Base-by-base conservation (phyloP, 352 stramenopile genomes). In the Globisporangium viniferum region DNA sequence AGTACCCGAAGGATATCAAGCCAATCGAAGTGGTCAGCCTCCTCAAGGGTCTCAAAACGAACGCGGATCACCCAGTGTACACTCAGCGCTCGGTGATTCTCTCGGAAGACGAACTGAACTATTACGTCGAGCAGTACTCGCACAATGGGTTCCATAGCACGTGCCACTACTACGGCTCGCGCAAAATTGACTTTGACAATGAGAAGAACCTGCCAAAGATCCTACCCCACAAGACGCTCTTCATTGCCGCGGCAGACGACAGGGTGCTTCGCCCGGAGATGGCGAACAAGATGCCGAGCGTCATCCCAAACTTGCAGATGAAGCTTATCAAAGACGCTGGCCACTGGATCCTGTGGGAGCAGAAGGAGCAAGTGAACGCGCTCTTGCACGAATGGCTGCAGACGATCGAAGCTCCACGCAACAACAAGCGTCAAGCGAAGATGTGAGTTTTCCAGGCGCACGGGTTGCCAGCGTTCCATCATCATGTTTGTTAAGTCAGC, bases 201-300 rank as follows among this genome's bases (percentile, higher is more conserved):
- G 84, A 88, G 60, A 46, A 72, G 24, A 69, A 67, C 0, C 41
- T 84, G 51, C 51, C 71, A 14, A 59, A 70, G 7, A 69, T 67
- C 24, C 68, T 93, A 6, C 59, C 62, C n/a, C 77, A 89, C 56
- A 78, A 73, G 3, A 77, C 80, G n/a, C 66, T 92, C 31, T 92
- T 89, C 69, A 90, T 93, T 36, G 80, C 67, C 5, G 85, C 85
- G 0, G 75, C 66, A 22, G 72, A 89, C 14, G 82, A 93, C 63
- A 64, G 73, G 6, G 82, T 89, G 27, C 73, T 93, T 10, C 77
- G 69, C 5, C 85, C 82, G 1, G 76, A 78, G 55, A 78, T 93
- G 74, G 84, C 81, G 24, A 66, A 54, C 29, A 79, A 86, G 29
- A 92, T 92, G 84, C 66, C 73, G 22, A 33, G 24, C 22, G 64